Conservation (phyloP, 768 basidiomycete species). For the Mycena latifolia region DNA sequence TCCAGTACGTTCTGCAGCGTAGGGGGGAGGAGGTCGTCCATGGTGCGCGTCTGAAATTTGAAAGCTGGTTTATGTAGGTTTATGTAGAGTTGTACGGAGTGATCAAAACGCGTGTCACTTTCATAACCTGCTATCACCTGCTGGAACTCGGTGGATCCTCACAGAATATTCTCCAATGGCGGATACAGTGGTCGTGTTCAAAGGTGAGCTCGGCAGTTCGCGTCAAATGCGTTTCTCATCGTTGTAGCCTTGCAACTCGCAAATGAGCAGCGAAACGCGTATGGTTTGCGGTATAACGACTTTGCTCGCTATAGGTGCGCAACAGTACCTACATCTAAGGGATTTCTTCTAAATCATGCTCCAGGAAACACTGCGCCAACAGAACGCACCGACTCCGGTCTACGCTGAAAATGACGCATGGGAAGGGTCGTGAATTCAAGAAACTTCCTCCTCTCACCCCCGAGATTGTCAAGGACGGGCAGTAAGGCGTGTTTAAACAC, state of each 20-base stretch:
- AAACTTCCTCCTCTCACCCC: slow-evolving; percentile 75
- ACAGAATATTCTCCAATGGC: slow-evolving; percentile 44
- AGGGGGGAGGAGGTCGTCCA: slow-evolving; percentile 78
- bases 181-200: slow-evolving; percentile 49
- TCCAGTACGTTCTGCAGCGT: slow-evolving; percentile 96
- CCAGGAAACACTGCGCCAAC: slow-evolving; percentile 92
- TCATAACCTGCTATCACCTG: slow-evolving; percentile 25
- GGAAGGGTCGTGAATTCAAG: slow-evolving; percentile 92
- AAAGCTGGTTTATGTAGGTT: slow-evolving; percentile 9
- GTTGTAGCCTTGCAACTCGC: slow-evolving; percentile 80
- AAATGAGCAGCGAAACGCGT: slow-evolving; percentile 91
- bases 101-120: slow-evolving; percentile 22
- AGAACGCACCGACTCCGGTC: slow-evolving; percentile 91
- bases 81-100: not conserved
- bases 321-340: not conserved
- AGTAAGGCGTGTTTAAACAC: slow-evolving; percentile 65
- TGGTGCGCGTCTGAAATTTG: slow-evolving; percentile 40
- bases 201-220: slow-evolving; percentile 45
- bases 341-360: not conserved
- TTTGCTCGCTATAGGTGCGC: slow-evolving; percentile 84
- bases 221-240: slow-evolving; percentile 20
- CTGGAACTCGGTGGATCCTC: slow-evolving; percentile 32
- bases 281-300: slow-evolving; percentile 93
- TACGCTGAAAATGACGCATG: slow-evolving; percentile 86
- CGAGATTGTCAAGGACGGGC: slow-evolving; percentile 85